Conservation (phyloP, 192 early-diverging fungal species). For the Backusella morwellensis region DNA sequence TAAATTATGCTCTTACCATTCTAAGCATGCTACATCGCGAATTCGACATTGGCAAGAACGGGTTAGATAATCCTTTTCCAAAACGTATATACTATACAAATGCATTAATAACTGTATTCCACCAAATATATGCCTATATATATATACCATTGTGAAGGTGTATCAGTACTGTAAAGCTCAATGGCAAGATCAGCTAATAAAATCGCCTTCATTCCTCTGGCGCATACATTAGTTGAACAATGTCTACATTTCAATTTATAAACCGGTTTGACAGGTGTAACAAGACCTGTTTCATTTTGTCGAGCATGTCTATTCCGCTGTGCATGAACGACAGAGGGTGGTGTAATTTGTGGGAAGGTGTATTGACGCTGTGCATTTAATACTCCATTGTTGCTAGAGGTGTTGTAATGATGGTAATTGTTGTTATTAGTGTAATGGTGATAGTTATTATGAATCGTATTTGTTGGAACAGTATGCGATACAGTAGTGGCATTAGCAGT, state of each 20-base stretch:
- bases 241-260: conserved; percentile 67
- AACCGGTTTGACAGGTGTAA: conserved; percentile 61
- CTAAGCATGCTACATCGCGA: conserved; percentile 75
- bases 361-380: not conserved
- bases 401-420: not conserved
- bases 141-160: conserved; percentile 62
- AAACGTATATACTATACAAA: conserved; percentile 60
- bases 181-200: conserved; percentile 71
- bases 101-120: conserved; percentile 2
- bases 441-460: not conserved
- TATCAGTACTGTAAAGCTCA: conserved; percentile 76
- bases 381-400: not conserved
- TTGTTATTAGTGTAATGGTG: not conserved
- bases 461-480: not conserved
- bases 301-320: not conserved
- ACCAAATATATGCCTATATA: conserved; percentile 1
- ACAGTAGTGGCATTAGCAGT: not conserved
- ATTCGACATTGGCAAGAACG: conserved; percentile 76
- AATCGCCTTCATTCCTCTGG: conserved; percentile 82
- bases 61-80: conserved; percentile 79
- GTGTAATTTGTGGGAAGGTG: not conserved
- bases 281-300: not conserved
- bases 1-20: conserved; percentile 50
- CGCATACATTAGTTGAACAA: conserved; percentile 59
- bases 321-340: not conserved